phyloP scores from a whole-genome alignment of 345 rosid genomes.

The Boechera retrofracta region DNA sequence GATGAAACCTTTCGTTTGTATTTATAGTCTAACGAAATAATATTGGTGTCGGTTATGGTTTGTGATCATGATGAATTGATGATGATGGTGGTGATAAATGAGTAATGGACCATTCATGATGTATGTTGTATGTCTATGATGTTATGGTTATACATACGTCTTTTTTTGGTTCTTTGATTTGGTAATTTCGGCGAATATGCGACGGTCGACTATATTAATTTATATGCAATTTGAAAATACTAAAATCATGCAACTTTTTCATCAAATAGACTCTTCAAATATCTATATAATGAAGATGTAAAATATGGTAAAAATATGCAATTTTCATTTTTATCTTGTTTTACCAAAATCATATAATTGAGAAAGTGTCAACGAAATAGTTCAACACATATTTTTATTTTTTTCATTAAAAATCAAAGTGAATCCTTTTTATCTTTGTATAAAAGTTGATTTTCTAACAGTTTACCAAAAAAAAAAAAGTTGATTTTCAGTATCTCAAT shows the following conservation, averaged over 20 bases:
- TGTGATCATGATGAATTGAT: conserved; percentile 4
- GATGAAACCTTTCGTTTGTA: conserved; percentile 29
- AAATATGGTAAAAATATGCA: background rate
- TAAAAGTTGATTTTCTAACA: too few relatives aligned
- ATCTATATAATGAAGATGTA: background rate
- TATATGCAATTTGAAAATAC: background rate
- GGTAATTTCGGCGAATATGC: conserved; percentile 5
- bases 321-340: background rate
- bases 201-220: conserved; percentile 1
- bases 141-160: background rate
- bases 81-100: conserved; percentile 1
- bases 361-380: background rate
- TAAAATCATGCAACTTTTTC: background rate
- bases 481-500: background rate
- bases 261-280: background rate
- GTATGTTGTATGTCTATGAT: conserved; percentile 4
- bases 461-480: too few relatives aligned
- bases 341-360: background rate
- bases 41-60: conserved; percentile 20
- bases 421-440: too few relatives aligned
- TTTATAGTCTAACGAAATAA: conserved; percentile 29
- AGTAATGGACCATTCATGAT: background rate
- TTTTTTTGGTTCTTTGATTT: background rate
- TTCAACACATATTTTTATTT: background rate
- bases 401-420: background rate